Evolutionary conservation across 2,329 filamentous ascomycete species (phyloP), one percentile per base, ranked within the genome.

Genomic region (Neofusicoccum sp.): DNA sequence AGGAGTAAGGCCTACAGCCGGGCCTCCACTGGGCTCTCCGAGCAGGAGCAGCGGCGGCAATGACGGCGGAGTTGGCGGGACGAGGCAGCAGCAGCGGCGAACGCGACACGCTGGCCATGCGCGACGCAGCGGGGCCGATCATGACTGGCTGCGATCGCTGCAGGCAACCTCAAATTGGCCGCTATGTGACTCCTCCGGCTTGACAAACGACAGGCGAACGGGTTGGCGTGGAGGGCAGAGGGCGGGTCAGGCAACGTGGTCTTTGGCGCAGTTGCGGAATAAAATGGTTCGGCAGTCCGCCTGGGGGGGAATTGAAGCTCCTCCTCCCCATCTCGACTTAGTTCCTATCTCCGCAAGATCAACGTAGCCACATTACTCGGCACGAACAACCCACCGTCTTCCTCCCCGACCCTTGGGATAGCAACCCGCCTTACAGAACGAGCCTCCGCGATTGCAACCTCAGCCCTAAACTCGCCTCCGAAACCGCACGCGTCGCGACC

Each of bases 181-280:
- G 31, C 20, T 20, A 41, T 20, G 43, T 56, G 51, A 56, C 51
- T 56, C 51, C 38, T 38, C 34, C 38, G 8, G 51, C 24, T 56
- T 36, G n/a, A 24, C 36, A 30, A 38, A 38, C 51, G 28, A 20
- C 20, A 20, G 40, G 33, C 38, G 51, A 43, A 33, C 36, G 51
- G 36, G 51, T 41, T 33, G 51, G 43, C 33, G 49, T 28, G 34
- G 47, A 20, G 2, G 49, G 34, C 14, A 28, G 51, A 34, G 16
- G 51, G 36, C 20, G 51, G 26, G 36, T 54, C 38, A 60, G 45
- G 57, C 36, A 60, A 60, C 57, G 57, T 60, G 57, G 57, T 60
- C 57, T 51, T 51, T 43, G 44, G 44, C 41, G 41, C 31, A 44
- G 43, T 24, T 38, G 38, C 24, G 16, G 20, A 20, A 43, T 49